phyloP scores from a whole-genome alignment of 1,284 basidiomycete genomes.

The Apiotrichum akiyoshidainum region DNA sequence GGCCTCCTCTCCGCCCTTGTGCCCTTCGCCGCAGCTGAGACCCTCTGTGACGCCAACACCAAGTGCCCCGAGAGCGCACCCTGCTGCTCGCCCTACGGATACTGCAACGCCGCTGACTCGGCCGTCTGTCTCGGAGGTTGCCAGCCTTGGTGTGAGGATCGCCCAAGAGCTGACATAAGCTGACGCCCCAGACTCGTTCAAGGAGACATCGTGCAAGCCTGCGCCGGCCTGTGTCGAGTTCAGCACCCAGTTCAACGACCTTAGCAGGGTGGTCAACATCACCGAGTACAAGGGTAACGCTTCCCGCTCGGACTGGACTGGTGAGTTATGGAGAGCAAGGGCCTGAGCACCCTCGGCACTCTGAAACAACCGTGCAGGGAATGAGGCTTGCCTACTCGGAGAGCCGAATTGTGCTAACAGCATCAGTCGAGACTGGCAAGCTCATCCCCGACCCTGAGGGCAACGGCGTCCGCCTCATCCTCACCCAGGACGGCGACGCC shows the following conservation, averaged over 20 bases:
- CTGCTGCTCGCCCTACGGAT: conserved; percentile 75
- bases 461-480: conserved; percentile 59
- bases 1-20: conserved; percentile 1
- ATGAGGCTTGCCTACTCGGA: too few relatives aligned
- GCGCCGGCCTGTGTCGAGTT: conserved; percentile 65
- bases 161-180: background rate
- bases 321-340: conserved; percentile 18
- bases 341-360: background rate
- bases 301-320: conserved; percentile 56
- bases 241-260: conserved; percentile 65
- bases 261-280: conserved; percentile 59
- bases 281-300: conserved; percentile 71
- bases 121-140: conserved; percentile 76
- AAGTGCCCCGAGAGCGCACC: conserved; percentile 61
- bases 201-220: conserved; percentile 65
- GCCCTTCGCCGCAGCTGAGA: conserved; percentile 11
- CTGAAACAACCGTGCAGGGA: background rate
- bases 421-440: conserved; percentile 64
- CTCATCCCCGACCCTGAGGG: conserved; percentile 59
- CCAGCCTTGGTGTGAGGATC: conserved; percentile 59
- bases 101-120: conserved; percentile 58
- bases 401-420: background rate
- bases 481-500: conserved; percentile 52
- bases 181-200: conserved; percentile 53
- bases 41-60: conserved; percentile 28